Evolutionary conservation across 257 asterid species (phyloP).

Genomic region (Solanum virginianum): DNA sequence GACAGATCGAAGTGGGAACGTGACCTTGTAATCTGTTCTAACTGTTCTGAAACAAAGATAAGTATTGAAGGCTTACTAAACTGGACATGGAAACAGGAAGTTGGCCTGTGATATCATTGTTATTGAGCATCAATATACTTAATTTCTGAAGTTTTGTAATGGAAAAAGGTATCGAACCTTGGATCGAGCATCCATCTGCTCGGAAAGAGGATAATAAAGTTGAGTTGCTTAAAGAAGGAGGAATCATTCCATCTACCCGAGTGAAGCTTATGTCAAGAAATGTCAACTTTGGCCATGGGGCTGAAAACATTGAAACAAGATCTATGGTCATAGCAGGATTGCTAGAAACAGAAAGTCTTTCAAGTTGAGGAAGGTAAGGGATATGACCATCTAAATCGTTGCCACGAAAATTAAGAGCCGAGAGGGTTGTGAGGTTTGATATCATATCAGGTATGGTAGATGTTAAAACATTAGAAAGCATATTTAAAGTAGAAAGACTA

Average conservation of each 20-base stretch:
- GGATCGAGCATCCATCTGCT: slow-evolving; percentile 2
- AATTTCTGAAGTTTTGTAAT: not conserved
- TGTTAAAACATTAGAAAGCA: not conserved
- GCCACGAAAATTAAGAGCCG: not conserved
- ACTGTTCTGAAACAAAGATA: not conserved
- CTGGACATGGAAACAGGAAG: not conserved
- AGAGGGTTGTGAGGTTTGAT: slow-evolving; percentile 1
- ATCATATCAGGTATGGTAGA: not conserved
- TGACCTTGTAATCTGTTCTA: not conserved
- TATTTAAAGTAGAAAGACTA: not conserved
- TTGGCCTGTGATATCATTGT: not conserved
- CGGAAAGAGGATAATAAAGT: not conserved
- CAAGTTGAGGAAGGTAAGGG: slow-evolving; percentile 1
- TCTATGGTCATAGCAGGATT: not conserved
- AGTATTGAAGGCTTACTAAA: not conserved
- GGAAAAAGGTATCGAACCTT: slow-evolving; percentile 1
- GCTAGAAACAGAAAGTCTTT: not conserved
- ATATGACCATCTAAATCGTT: not conserved
- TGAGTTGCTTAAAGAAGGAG: not conserved
- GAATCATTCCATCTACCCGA: not conserved
- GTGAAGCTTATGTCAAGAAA: not conserved
- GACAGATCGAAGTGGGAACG: not conserved
- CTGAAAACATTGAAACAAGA: not conserved
- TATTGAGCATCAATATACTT: not conserved
- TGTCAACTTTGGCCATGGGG: not conserved